Evolutionary conservation across 2,329 filamentous ascomycete genomes (phyloP).

Genomic region (Periconia sp.): DNA sequence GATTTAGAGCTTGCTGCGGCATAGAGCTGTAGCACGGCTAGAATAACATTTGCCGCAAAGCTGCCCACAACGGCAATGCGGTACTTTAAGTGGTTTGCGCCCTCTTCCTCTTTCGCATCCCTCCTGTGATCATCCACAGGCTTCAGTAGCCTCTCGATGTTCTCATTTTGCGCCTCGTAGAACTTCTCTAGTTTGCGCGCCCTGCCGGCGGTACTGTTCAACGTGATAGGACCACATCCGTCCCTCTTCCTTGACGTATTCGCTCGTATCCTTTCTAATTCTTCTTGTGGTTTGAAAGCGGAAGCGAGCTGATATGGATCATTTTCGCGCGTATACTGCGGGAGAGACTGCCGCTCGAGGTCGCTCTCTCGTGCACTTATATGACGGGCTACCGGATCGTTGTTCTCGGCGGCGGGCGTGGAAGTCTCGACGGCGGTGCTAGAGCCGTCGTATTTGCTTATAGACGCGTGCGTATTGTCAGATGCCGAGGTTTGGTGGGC

Average conservation of each 20-base stretch:
- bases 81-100: slow-evolving; percentile 79
- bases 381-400: slow-evolving; percentile 47
- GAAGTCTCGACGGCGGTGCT: slow-evolving; percentile 50
- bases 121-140: slow-evolving; percentile 89
- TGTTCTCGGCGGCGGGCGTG: slow-evolving; percentile 23
- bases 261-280: slow-evolving; percentile 78
- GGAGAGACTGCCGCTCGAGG: slow-evolving; percentile 58
- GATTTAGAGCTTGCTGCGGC: slow-evolving; percentile 85
- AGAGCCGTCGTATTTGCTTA: slow-evolving; percentile 35
- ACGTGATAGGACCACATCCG: slow-evolving; percentile 53
- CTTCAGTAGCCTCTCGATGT: slow-evolving; percentile 90
- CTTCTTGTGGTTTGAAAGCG: slow-evolving; percentile 76
- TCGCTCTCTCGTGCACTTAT: slow-evolving; percentile 41
- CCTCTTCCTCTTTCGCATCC: slow-evolving; percentile 79
- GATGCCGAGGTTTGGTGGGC: slow-evolving; percentile 20
- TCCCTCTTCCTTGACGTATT: slow-evolving; percentile 80
- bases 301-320: slow-evolving; percentile 84
- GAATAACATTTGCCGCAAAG: slow-evolving; percentile 79
- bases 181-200: slow-evolving; percentile 74
- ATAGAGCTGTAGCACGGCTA: slow-evolving; percentile 85
- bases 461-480: slow-evolving; percentile 16
- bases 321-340: slow-evolving; percentile 66
- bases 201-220: slow-evolving; percentile 49
- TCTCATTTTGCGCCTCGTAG: slow-evolving; percentile 90
- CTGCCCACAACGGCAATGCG: slow-evolving; percentile 71